Percentiles rank a stretch among this genome's conserved stretches.
phyloP scores from a whole-genome alignment of 495 filamentous ascomycete species.

The Lindgomyces ingoldianus region DNA sequence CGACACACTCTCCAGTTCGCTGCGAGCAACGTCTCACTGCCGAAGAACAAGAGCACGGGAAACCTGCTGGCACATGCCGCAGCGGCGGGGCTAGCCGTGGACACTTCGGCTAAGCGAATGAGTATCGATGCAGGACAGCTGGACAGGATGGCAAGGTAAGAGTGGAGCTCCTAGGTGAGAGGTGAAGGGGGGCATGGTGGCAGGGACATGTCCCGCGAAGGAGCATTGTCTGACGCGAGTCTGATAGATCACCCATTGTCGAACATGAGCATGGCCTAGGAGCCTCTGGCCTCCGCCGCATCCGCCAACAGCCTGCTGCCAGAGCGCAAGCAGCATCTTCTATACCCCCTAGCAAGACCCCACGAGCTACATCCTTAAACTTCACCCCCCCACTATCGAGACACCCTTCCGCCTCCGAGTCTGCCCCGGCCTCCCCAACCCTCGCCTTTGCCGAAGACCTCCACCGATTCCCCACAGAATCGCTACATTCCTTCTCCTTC shows the following conservation, averaged over 20 bases:
- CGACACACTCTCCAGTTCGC: constrained; percentile 28
- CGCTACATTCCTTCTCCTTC: constrained; percentile 97
- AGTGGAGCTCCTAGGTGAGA: too few species aligned
- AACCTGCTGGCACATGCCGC: constrained; percentile 38
- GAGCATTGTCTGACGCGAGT: background rate
- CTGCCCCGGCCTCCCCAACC: constrained; percentile 64
- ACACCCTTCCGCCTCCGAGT: constrained; percentile 52
- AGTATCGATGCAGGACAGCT: constrained; percentile 39
- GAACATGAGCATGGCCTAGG: constrained; percentile 65
- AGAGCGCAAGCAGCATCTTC: constrained; percentile 17
- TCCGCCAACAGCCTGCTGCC: constrained; percentile 72
- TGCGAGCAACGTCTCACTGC: constrained; percentile 30
- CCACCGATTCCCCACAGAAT: constrained; percentile 89
- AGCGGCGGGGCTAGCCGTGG: constrained; percentile 12
- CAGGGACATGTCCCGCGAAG: background rate
- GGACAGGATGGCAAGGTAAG: constrained; percentile 34
- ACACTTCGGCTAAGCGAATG: constrained; percentile 30
- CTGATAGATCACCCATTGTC: constrained; percentile 56
- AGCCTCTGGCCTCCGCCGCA: constrained; percentile 81
- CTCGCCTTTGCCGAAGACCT: constrained; percentile 82
- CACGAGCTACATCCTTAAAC: constrained; percentile 66
- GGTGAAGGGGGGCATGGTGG: background rate
- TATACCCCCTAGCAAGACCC: constrained; percentile 53
- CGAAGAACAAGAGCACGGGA: constrained; percentile 42
- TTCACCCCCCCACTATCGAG: constrained; percentile 51